phyloP scores from a whole-genome alignment of 768 basidiomycete species.

The Boletus rufocinnamomeus region DNA sequence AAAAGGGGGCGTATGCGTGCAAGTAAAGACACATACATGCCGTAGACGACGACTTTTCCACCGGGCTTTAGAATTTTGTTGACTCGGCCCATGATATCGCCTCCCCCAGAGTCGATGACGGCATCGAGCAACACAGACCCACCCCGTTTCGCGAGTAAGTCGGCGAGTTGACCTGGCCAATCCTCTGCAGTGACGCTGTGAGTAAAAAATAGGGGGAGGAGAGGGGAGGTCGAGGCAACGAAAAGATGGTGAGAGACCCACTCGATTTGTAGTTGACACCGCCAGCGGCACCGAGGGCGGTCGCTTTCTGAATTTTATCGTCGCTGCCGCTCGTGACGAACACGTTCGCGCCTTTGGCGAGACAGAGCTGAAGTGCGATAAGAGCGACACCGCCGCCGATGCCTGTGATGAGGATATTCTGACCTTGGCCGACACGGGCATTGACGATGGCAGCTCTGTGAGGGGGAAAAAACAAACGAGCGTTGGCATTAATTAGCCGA shows the following conservation, averaged over 20 bases:
- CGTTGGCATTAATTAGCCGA: not conserved
- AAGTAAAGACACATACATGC: constrained; percentile 47
- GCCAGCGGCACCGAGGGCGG: constrained; percentile 70
- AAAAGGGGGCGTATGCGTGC: not conserved
- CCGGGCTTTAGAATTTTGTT: constrained; percentile 55
- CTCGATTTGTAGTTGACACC: constrained; percentile 74
- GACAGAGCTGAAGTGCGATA: constrained; percentile 68
- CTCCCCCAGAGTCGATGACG: constrained; percentile 72
- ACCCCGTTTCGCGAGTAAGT: constrained; percentile 40
- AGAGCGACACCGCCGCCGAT: constrained; percentile 86
- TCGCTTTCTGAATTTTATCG: constrained; percentile 69
- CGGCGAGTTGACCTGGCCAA: constrained; percentile 53
- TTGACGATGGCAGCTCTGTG: constrained; percentile 68
- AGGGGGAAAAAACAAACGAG: not conserved
- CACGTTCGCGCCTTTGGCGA: constrained; percentile 76
- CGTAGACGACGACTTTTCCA: constrained; percentile 63
- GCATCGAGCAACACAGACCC: constrained; percentile 46
- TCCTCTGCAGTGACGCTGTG: constrained; percentile 36
- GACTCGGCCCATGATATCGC: constrained; percentile 56
- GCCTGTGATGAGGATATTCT: constrained; percentile 80
- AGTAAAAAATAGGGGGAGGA: not conserved
- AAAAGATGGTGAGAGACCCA: constrained; percentile 32
- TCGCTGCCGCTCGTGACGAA: constrained; percentile 76
- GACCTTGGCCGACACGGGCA: constrained; percentile 58
- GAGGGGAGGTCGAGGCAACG: not conserved